Evolutionary conservation across 1,139 yeast genomes (phyloP).

Genomic region (Pichia sp.): DNA sequence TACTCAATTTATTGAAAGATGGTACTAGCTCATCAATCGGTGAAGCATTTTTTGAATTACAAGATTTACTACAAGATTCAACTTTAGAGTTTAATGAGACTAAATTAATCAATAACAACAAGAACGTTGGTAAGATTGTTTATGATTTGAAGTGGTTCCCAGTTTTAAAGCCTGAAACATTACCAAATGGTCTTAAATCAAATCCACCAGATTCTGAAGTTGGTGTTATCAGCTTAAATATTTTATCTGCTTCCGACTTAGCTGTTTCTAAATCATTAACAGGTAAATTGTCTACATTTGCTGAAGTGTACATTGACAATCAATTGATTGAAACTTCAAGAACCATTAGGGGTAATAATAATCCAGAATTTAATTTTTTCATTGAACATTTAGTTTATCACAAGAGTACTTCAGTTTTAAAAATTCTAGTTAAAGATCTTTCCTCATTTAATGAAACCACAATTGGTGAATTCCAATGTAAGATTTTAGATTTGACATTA

Average conservation of each 20-base stretch:
- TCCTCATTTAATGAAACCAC: constrained; percentile 38
- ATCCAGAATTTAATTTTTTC: constrained; percentile 63
- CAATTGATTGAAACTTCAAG: constrained; percentile 50
- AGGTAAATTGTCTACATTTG: constrained; percentile 68
- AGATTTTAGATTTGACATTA: constrained; percentile 45
- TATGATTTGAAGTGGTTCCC: constrained; percentile 65
- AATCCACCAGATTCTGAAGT: constrained; percentile 53
- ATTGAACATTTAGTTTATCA: constrained; percentile 56
- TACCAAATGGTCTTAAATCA: constrained; percentile 47
- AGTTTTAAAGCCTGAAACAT: constrained; percentile 35
- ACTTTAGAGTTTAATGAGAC: constrained; percentile 26
- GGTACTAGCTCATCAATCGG: constrained; percentile 55
- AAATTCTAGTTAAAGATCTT: constrained; percentile 53
- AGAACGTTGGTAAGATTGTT: constrained; percentile 51
- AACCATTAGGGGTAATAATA: constrained; percentile 57
- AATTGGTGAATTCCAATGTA: constrained; percentile 47
- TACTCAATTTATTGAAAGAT: constrained; percentile 47
- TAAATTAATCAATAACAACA: constrained; percentile 37
- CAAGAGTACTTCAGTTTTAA: constrained; percentile 48
- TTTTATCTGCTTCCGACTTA: constrained; percentile 68
- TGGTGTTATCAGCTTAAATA: constrained; percentile 63
- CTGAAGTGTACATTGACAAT: constrained; percentile 51
- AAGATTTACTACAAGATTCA: constrained; percentile 52
- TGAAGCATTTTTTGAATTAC: constrained; percentile 47
- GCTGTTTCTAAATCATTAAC: constrained; percentile 57